Percentiles rank a stretch among this genome's conserved stretches.
Evolutionary conservation across 208 protist species (phyloP).

Genomic region (Porcisia deanei): DNA sequence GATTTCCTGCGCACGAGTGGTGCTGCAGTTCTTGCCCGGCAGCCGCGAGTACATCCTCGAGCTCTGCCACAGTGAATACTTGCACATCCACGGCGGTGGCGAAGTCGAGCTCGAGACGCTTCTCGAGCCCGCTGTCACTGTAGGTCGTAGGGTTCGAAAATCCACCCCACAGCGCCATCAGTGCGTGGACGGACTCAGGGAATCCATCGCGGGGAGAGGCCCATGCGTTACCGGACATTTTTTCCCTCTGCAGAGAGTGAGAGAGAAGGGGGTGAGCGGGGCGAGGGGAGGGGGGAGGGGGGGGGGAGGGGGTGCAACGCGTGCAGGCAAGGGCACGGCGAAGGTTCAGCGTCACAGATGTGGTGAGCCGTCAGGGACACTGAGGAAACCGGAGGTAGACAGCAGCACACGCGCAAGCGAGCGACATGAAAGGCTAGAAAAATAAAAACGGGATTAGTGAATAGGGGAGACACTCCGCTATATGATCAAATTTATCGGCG

Average conservation of each 20-base stretch:
- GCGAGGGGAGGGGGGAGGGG: conserved; percentile 3
- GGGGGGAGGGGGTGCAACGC: background rate
- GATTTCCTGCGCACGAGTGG: conserved; percentile 22
- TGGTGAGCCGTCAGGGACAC: background rate
- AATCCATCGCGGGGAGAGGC: conserved; percentile 57
- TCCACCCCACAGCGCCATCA: conserved; percentile 89
- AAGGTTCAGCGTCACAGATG: background rate
- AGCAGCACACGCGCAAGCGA: background rate
- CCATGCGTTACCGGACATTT: conserved; percentile 40
- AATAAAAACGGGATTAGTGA: background rate
- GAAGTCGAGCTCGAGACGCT: conserved; percentile 88
- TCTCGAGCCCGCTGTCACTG: conserved; percentile 75
- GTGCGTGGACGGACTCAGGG: conserved; percentile 75
- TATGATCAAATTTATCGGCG: too few relatives aligned
- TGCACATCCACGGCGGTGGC: conserved; percentile 15
- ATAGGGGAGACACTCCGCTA: too few relatives aligned
- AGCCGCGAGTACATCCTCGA: conserved; percentile 40
- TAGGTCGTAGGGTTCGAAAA: conserved; percentile 52
- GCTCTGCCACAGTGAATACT: conserved; percentile 36
- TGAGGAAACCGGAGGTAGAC: background rate
- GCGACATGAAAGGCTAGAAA: background rate
- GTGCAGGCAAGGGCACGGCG: background rate
- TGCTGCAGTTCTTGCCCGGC: conserved; percentile 44
- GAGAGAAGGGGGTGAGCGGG: background rate
- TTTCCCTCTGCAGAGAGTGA: background rate